Evolutionary conservation across 1,139 yeast genomes (phyloP).

Genomic region (Geotrichum klebahnii): DNA sequence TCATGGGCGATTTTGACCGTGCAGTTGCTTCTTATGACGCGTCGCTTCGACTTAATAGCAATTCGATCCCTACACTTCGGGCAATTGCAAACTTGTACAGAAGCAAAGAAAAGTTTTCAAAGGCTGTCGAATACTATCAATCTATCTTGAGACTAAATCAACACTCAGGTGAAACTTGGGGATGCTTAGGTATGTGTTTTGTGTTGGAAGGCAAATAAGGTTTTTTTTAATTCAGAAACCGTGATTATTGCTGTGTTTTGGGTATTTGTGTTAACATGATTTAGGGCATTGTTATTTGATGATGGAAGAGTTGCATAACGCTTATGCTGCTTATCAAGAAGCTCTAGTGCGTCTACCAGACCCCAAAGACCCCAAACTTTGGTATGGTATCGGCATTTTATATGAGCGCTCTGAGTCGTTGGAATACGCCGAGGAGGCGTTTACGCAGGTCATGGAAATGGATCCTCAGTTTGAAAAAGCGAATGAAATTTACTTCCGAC

Average conservation of each 20-base stretch:
- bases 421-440: constrained; percentile 97
- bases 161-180: constrained; percentile 96
- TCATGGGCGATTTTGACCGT: constrained; percentile 81
- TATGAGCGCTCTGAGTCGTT: constrained; percentile 93
- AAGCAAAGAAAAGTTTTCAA: constrained; percentile 81
- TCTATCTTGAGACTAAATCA: constrained; percentile 77
- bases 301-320: constrained; percentile 93
- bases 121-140: constrained; percentile 91
- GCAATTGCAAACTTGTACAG: constrained; percentile 86
- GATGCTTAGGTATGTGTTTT: constrained; percentile 48
- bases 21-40: constrained; percentile 86
- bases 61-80: constrained; percentile 77
- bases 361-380: constrained; percentile 91
- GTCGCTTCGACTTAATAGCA: constrained; percentile 83
- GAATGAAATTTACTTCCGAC: constrained; percentile 88
- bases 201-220: neutral
- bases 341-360: constrained; percentile 87
- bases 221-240: constrained; percentile 1
- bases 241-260: neutral
- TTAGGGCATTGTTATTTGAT: constrained; percentile 89
- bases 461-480: constrained; percentile 96
- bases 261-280: neutral
- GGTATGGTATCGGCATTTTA: constrained; percentile 97
- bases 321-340: constrained; percentile 94
- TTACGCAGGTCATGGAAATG: constrained; percentile 88